Conservation (phyloP, 1,284 basidiomycete species). For the Coniferiporia weirii region DNA sequence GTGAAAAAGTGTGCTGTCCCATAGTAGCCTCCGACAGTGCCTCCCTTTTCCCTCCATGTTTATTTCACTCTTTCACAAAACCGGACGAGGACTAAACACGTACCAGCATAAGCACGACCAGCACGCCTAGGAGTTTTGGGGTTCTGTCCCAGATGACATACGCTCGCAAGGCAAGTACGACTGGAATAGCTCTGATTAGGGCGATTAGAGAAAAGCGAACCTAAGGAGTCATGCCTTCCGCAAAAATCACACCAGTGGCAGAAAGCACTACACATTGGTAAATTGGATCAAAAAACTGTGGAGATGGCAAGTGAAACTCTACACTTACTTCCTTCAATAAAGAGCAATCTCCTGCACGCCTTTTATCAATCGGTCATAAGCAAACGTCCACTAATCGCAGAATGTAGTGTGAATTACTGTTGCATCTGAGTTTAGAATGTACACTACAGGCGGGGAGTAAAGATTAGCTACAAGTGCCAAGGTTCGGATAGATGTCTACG, state of each 20-base stretch:
- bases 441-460: not conserved
- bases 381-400: not conserved
- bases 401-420: not conserved
- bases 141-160: constrained; percentile 10
- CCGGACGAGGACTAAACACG: not conserved
- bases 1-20: not conserved
- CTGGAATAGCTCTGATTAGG: not conserved
- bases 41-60: not conserved
- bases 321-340: not conserved
- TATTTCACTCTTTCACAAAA: not conserved
- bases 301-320: not conserved
- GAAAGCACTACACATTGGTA: not conserved
- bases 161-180: constrained; percentile 4
- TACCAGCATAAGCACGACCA: not conserved
- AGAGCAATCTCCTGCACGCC: not conserved
- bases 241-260: constrained; percentile 3
- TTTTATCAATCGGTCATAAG: not conserved
- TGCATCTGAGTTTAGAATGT: not conserved
- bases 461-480: not conserved
- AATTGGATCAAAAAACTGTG: not conserved
- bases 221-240: not conserved
- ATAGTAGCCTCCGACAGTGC: constrained; percentile 2
- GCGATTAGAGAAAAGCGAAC: not conserved
- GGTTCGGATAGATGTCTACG: not conserved
- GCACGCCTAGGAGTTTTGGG: not conserved